Percentiles rank a stretch among this genome's conserved stretches.
phyloP scores from a whole-genome alignment of 1,284 basidiomycete species.

The Ganoderma resinaceum region DNA sequence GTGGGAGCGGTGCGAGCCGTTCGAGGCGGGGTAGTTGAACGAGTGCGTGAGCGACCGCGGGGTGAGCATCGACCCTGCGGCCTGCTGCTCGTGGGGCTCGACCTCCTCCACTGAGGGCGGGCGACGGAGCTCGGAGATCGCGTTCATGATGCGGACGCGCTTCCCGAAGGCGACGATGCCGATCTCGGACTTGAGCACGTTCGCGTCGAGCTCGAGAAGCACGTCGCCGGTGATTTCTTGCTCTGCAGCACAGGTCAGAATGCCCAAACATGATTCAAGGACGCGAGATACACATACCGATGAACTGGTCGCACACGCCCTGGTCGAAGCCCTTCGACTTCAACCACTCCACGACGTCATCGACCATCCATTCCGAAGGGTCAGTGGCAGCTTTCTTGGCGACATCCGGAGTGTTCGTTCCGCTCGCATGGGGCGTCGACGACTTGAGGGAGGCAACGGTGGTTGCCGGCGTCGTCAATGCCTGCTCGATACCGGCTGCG shows the following conservation, averaged over 20 bases:
- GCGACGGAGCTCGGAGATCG: constrained; percentile 88
- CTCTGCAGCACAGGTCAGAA: constrained; percentile 54
- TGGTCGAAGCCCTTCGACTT: constrained; percentile 87
- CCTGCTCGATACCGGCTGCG: constrained; percentile 38
- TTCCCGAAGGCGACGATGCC: constrained; percentile 96
- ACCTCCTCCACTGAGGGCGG: constrained; percentile 59
- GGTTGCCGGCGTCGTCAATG: constrained; percentile 37
- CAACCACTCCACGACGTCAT: constrained; percentile 93
- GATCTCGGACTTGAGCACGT: constrained; percentile 93
- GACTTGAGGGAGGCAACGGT: constrained; percentile 26
- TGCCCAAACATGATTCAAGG: background rate
- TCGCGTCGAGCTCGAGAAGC: constrained; percentile 91
- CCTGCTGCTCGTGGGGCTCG: constrained; percentile 32
- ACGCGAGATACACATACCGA: constrained; percentile 57
- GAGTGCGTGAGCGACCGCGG: constrained; percentile 50
- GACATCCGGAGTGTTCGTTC: constrained; percentile 16
- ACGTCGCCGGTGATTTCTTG: constrained; percentile 99
- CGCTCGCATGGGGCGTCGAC: constrained; percentile 19
- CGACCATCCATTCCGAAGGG: constrained; percentile 85
- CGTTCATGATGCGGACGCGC: constrained; percentile 91
- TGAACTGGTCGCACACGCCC: constrained; percentile 85
- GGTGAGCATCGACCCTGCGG: constrained; percentile 27
- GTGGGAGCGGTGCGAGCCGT: constrained; percentile 46
- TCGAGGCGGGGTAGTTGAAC: constrained; percentile 33
- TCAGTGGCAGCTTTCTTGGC: constrained; percentile 39